Conservation (phyloP, 768 basidiomycete species). For the Boletellus sp. region DNA sequence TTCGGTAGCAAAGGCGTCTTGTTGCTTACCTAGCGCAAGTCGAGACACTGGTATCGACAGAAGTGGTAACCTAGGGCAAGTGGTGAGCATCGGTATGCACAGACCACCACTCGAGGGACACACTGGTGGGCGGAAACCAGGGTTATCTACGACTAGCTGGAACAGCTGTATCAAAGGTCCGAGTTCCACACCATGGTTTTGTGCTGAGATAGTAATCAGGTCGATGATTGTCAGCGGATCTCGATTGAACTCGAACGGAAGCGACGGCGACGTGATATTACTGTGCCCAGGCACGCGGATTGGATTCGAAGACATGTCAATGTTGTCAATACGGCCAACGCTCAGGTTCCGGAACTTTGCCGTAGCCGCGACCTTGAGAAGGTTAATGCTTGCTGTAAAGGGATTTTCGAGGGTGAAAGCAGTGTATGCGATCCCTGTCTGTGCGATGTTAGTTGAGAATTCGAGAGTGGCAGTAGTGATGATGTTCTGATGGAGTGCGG, state of each 20-base stretch:
- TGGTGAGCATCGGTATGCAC: background rate
- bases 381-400: constrained; percentile 68
- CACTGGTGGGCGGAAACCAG: constrained; percentile 51
- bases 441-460: constrained; percentile 60
- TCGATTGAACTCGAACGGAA: constrained; percentile 64
- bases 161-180: constrained; percentile 56
- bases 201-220: constrained; percentile 48
- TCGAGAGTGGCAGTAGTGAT: constrained; percentile 52
- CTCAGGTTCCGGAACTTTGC: constrained; percentile 54
- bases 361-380: constrained; percentile 50
- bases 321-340: constrained; percentile 55
- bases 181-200: constrained; percentile 54
- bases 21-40: constrained; percentile 54
- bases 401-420: constrained; percentile 61
- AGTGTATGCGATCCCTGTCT: constrained; percentile 56
- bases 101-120: background rate
- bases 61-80: constrained; percentile 45
- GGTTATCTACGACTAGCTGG: constrained; percentile 49
- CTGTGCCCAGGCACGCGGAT: constrained; percentile 59
- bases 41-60: constrained; percentile 48
- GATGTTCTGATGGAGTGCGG: constrained; percentile 59
- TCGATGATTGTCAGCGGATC: constrained; percentile 60
- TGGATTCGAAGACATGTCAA: constrained; percentile 53
- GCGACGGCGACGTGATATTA: constrained; percentile 49
- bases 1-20: background rate